Evolutionary conservation across 805 yeast species (phyloP).

Genomic region (Tetrapisispora namnaoensis): DNA sequence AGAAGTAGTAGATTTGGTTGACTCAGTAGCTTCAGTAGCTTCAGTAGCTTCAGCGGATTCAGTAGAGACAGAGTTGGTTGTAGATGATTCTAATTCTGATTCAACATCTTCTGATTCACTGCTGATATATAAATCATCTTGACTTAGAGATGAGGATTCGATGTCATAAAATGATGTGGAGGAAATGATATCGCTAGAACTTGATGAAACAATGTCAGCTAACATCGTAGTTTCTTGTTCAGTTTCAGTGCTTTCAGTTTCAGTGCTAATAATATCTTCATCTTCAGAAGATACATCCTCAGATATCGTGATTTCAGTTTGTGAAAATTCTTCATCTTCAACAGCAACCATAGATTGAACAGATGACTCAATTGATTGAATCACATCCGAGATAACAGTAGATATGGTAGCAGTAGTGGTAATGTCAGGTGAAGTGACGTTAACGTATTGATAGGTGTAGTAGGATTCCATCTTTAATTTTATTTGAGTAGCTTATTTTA

Average conservation of each 20-base stretch:
- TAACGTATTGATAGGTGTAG: neutral
- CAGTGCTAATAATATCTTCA: neutral
- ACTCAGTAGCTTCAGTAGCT: neutral
- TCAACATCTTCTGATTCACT: neutral
- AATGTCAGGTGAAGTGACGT: slow-evolving; percentile 1
- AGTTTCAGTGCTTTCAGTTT: neutral
- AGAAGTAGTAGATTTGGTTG: neutral
- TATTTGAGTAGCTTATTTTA: too few relatives aligned
- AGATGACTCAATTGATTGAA: neutral
- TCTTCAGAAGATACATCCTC: neutral
- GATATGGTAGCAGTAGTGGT: neutral
- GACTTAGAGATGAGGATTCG: neutral
- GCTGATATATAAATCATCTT: neutral
- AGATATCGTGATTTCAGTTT: neutral
- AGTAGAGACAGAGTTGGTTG: neutral
- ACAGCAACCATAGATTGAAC: neutral
- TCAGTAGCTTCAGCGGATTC: neutral
- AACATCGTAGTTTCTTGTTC: neutral
- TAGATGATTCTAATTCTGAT: neutral
- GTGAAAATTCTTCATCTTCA: neutral
- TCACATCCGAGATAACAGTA: neutral
- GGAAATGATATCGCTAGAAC: neutral
- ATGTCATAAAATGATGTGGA: neutral
- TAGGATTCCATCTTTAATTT: neutral
- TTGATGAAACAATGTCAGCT: neutral